These are phyloP conservation scores for Phytophthora fragariaefolia DNA, from an alignment of 352 stramenopile species.

Conservation along the genomic window DNA sequence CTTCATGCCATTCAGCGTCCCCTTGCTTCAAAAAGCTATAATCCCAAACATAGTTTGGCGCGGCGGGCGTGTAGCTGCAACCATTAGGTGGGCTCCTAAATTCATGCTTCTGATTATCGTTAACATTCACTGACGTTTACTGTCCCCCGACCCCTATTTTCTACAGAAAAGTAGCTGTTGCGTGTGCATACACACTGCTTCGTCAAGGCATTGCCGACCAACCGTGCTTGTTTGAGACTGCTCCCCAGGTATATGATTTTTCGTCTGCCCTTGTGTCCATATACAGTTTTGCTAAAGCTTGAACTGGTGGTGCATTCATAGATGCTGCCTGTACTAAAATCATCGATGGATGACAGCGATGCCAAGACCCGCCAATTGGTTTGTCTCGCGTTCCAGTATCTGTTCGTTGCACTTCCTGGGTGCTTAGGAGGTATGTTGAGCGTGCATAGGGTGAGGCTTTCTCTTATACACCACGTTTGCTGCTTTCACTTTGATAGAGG, in stretches of 20 bases:
- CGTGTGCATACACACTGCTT: constrained; percentile 86
- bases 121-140: constrained; percentile 6
- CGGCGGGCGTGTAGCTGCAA: constrained; percentile 84
- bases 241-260: constrained; percentile 56
- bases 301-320: constrained; percentile 31
- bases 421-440: constrained; percentile 65
- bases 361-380: constrained; percentile 90
- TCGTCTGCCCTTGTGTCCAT: neutral
- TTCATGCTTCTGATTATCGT: neutral
- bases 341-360: constrained; percentile 88
- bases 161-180: constrained; percentile 88
- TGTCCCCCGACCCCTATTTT: neutral
- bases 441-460: neutral
- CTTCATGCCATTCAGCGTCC: constrained; percentile 65
- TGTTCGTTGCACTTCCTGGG: constrained; percentile 83
- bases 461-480: constrained; percentile 5
- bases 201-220: constrained; percentile 78
- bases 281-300: constrained; percentile 4
- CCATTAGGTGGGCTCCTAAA: constrained; percentile 62
- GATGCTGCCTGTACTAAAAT: constrained; percentile 91
- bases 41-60: constrained; percentile 92
- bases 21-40: constrained; percentile 78
- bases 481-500: constrained; percentile 55
- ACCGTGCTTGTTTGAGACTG: constrained; percentile 82
- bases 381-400: constrained; percentile 88